Evolutionary conservation across 371 early-diverging fungal genomes (phyloP).

Genomic region (Lichtheimia ramosa): DNA sequence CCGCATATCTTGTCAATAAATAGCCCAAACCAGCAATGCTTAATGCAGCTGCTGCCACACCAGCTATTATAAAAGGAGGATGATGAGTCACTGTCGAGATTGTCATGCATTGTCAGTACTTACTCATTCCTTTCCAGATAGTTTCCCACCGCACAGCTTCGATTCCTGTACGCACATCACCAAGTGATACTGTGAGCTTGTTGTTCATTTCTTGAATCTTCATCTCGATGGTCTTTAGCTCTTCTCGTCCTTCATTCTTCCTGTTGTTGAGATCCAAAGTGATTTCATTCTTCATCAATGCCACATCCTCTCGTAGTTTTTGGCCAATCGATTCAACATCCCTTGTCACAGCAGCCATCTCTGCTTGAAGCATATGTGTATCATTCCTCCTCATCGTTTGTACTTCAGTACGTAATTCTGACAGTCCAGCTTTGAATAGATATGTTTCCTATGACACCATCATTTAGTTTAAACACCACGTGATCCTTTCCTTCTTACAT

Average conservation of each 20-base stretch:
- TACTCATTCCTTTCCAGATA: constrained; percentile 71
- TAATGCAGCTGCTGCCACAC: constrained; percentile 39
- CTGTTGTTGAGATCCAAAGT: constrained; percentile 89
- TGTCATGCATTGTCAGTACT: constrained; percentile 9
- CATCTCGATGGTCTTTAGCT: constrained; percentile 80
- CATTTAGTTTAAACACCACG: background rate
- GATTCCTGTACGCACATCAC: constrained; percentile 83
- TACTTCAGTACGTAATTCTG: constrained; percentile 86
- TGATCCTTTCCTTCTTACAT: constrained; percentile 21
- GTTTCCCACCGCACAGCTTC: constrained; percentile 87
- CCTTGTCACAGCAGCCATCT: constrained; percentile 70
- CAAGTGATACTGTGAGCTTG: constrained; percentile 75
- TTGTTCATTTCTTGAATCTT: constrained; percentile 84
- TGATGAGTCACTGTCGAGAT: too few relatives aligned
- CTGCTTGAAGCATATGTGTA: constrained; percentile 73
- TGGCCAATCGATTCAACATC: constrained; percentile 81
- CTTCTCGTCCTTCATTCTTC: constrained; percentile 81
- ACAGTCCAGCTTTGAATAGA: constrained; percentile 75
- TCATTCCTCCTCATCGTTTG: constrained; percentile 87
- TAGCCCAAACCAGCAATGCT: constrained; percentile 43
- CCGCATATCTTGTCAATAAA: constrained; percentile 35
- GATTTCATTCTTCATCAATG: constrained; percentile 81
- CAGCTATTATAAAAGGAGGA: constrained; percentile 20
- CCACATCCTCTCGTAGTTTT: constrained; percentile 72
- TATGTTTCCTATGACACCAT: constrained; percentile 53